Conservation (phyloP, 176 grass and related monocot species). For the Tillandsia fasciculata region DNA sequence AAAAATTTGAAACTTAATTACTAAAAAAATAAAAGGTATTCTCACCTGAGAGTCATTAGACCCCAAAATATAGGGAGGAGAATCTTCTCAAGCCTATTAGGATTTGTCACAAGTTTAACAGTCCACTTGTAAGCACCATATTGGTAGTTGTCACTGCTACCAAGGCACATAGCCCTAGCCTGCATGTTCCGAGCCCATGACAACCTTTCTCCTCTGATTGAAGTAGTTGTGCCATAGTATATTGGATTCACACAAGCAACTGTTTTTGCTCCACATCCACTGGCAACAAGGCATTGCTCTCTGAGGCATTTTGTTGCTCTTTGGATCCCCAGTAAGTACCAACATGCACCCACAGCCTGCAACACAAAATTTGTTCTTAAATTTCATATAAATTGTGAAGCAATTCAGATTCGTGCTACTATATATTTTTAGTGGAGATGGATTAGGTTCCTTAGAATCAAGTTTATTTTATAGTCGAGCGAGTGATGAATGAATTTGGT, state of each 20-base stretch:
- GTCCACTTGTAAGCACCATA: conserved; percentile 88
- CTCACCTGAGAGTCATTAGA: conserved; percentile 74
- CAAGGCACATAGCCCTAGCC: conserved; percentile 40
- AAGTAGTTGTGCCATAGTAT: conserved; percentile 35
- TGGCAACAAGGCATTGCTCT: conserved; percentile 28
- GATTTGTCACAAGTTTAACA: conserved; percentile 60
- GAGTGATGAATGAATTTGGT: too few species aligned
- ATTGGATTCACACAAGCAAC: conserved; percentile 44
- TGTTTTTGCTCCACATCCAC: conserved; percentile 29
- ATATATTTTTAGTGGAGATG: too few species aligned
- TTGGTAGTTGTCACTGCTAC: conserved; percentile 38
- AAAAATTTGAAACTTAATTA: neutral
- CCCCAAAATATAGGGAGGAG: conserved; percentile 97
- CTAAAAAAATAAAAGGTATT: neutral
- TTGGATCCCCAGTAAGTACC: conserved; percentile 85
- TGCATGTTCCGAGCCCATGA: conserved; percentile 42
- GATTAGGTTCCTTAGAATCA: too few species aligned
- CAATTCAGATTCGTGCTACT: neutral
- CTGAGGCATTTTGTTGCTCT: conserved; percentile 67
- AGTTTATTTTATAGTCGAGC: too few species aligned
- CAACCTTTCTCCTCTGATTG: conserved; percentile 18
- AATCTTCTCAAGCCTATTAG: conserved; percentile 66
- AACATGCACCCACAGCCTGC: conserved; percentile 83
- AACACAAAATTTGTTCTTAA: neutral
- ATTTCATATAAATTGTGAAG: neutral